Base-by-base conservation (phyloP, 768 basidiomycete species). In the Russula griseocarnosa region DNA sequence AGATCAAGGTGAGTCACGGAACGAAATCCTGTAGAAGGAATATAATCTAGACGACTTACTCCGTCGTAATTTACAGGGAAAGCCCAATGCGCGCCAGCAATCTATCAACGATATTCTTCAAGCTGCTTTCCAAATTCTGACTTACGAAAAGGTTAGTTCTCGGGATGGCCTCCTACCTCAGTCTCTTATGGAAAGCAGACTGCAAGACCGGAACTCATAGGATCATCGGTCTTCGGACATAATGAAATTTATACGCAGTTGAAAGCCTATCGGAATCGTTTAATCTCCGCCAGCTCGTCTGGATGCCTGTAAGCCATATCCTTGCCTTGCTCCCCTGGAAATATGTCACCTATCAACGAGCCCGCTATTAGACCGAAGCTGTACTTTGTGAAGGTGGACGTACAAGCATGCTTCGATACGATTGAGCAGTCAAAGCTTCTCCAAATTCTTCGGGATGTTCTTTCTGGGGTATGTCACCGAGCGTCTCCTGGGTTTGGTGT, bases 301-400 rank as follows among this genome's bases (percentile, higher is more conserved):
- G 83, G 83, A 13, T 74, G 69, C 42, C 60, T 91, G 91, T 93
- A 63, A 71, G 79, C 66, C 36, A 24, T 46, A 8, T 14, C 22
- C 6, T 46, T 22, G 28, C 28, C n/a, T 44, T 6, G 9, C 34
- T 34, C 18, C 28, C 8, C 54, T 9, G 11, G 30, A 11, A 36
- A 47, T 34, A 38, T 24, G 38, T 38, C n/a, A 24, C 34, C 32
- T 18, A 59, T 50, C 22, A 54, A 10, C 30, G 34, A 22, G 28
- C 40, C n/a, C 44, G 4, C 5, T 11, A 30, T 8, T 57, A 96
- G 95, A 42, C 93, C 95, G 0, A 86, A 86, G 66, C 74, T 98
- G 7, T 98, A 94, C 74, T 96, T 99, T 70, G 95, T 94, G 56
- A 99, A 99, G 74, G 84, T 97, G 28, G 97, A 99, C 71, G 94